Conservation (phyloP, 2,329 filamentous ascomycete species). For the Talaromyces islandicus region DNA sequence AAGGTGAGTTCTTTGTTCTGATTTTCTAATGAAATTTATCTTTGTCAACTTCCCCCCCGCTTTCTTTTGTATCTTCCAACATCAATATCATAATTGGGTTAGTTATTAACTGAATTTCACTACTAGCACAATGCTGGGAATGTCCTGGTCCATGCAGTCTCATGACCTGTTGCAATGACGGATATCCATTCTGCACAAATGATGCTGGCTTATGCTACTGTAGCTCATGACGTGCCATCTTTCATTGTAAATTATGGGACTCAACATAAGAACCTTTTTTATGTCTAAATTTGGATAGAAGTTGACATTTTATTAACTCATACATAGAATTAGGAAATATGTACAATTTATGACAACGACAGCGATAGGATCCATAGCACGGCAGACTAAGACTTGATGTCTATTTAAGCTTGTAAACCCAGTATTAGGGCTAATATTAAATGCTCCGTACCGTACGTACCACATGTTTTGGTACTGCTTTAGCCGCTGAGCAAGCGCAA, state of each 20-base stretch:
- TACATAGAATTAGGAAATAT: neutral
- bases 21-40: neutral
- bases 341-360: neutral
- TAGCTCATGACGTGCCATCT: slow-evolving; percentile 1
- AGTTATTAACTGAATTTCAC: neutral
- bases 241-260: neutral
- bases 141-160: slow-evolving; percentile 8
- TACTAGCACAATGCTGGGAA: slow-evolving; percentile 8
- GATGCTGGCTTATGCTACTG: slow-evolving; percentile 6
- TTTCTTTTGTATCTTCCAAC: neutral
- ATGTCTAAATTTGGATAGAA: neutral
- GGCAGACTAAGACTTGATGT: neutral
- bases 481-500: neutral
- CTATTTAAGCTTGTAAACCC: neutral
- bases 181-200: slow-evolving; percentile 7
- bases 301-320: neutral
- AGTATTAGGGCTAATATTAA: neutral
- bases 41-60: neutral
- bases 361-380: neutral
- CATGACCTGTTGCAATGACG: slow-evolving; percentile 9
- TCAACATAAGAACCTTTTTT: neutral
- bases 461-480: neutral
- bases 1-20: neutral
- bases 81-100: neutral
- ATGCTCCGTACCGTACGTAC: no score